Conservation (phyloP, 805 yeast genomes). For the Hanseniaspora taiwanica region DNA sequence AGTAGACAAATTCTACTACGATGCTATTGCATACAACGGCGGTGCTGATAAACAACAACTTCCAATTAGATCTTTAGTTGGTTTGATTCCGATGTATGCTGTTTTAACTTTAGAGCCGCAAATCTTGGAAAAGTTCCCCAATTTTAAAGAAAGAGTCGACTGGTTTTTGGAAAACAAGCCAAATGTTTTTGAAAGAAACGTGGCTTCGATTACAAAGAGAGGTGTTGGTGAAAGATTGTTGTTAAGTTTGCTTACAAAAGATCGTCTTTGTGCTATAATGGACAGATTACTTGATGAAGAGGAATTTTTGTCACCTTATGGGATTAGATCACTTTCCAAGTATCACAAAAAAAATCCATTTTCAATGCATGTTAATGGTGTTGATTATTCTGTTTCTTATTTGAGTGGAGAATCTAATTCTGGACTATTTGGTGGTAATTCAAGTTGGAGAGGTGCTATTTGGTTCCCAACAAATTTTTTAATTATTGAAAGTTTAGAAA, state of each 20-base stretch:
- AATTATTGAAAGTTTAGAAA: constrained; percentile 72
- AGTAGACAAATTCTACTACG: constrained; percentile 77
- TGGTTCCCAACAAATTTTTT: constrained; percentile 92
- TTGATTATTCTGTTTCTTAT: constrained; percentile 55
- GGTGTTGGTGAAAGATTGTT: constrained; percentile 77
- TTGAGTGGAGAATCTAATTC: constrained; percentile 84
- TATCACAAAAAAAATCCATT: constrained; percentile 77
- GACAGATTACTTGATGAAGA: constrained; percentile 72
- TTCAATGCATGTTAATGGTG: constrained; percentile 70
- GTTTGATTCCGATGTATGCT: constrained; percentile 84
- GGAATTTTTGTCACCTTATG: constrained; percentile 74
- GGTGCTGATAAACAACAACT: constrained; percentile 49
- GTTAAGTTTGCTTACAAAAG: constrained; percentile 68
- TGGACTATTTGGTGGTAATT: constrained; percentile 91
- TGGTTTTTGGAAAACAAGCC: constrained; percentile 71
- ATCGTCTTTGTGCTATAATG: constrained; percentile 61
- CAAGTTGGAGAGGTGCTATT: constrained; percentile 95
- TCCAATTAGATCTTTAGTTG: constrained; percentile 82
- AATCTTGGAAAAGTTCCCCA: constrained; percentile 60
- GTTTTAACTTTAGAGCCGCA: constrained; percentile 81
- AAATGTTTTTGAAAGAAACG: constrained; percentile 62
- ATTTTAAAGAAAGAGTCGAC: constrained; percentile 66
- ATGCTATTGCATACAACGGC: constrained; percentile 74
- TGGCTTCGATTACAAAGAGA: constrained; percentile 66
- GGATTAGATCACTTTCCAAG: constrained; percentile 80